These are phyloP conservation scores for Aspergillus carlsbadensis DNA, from an alignment of 495 filamentous ascomycete genomes.

Conservation along the genomic window DNA sequence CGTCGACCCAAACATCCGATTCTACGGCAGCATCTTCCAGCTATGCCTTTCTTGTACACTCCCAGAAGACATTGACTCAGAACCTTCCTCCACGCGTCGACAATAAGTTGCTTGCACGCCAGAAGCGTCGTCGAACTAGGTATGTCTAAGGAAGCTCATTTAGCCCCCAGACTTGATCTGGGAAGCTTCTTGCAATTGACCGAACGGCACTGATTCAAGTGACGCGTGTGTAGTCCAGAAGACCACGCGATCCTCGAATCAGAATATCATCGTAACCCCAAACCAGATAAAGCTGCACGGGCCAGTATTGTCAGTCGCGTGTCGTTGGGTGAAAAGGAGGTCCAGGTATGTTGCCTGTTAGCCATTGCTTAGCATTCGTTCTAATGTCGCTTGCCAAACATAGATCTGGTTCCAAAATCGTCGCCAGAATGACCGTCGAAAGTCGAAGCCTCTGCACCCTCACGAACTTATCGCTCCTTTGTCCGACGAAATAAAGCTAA, in stretches of 20 bases:
- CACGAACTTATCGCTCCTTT: constrained; percentile 70
- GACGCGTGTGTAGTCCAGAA: constrained; percentile 60
- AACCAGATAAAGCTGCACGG: constrained; percentile 89
- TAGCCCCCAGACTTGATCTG: background rate
- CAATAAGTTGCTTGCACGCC: constrained; percentile 64
- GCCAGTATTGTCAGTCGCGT: constrained; percentile 81
- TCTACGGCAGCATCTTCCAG: constrained; percentile 39
- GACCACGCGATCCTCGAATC: constrained; percentile 90
- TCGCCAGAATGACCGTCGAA: constrained; percentile 88
- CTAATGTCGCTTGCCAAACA: constrained; percentile 9
- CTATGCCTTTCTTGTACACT: constrained; percentile 69
- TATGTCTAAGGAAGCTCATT: constrained; percentile 21
- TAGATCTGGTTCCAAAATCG: constrained; percentile 99
- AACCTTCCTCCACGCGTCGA: constrained; percentile 64
- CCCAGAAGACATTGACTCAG: constrained; percentile 61
- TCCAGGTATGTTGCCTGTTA: constrained; percentile 69
- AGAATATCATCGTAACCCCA: constrained; percentile 81
- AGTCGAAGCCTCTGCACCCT: constrained; percentile 80
- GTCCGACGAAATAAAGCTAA: constrained; percentile 53
- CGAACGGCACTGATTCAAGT: background rate
- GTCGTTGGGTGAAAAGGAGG: constrained; percentile 92
- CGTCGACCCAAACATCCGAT: constrained; percentile 36
- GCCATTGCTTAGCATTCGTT: constrained; percentile 14
- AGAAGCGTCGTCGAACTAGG: constrained; percentile 70
- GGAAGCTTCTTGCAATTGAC: background rate